A percentile compares a stretch with the other conserved stretches of the same genome.
These are phyloP conservation scores for Carpinus viminea DNA, from an alignment of 306 rosid species.

Conservation along the genomic window DNA sequence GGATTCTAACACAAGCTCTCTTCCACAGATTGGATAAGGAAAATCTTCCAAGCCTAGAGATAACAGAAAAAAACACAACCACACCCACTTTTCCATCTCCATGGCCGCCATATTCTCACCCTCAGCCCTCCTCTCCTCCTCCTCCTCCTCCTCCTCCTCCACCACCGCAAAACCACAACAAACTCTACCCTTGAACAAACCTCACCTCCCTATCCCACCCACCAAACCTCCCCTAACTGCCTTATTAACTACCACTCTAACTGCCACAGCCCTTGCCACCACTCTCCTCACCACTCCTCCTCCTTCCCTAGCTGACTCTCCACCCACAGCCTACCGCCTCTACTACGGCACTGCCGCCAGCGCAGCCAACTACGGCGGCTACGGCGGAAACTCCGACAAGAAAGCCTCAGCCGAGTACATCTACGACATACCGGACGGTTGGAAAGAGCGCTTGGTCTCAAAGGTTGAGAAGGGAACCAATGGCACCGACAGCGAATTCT, in stretches of 20 bases:
- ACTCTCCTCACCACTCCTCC: constrained; percentile 48
- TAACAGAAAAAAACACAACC: background rate
- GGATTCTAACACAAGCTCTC: too few relatives aligned
- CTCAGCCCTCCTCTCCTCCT: constrained; percentile 44
- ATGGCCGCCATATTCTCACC: constrained; percentile 67
- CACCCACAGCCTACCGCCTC: constrained; percentile 42
- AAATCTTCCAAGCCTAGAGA: constrained; percentile 5
- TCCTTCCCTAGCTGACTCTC: constrained; percentile 47
- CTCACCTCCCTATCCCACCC: constrained; percentile 31
- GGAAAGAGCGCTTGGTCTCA: constrained; percentile 90
- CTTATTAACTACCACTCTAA: constrained; percentile 30
- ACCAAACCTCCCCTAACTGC: constrained; percentile 42
- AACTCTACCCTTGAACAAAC: constrained; percentile 25
- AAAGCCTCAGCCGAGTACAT: constrained; percentile 50
- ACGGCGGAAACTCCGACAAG: constrained; percentile 19
- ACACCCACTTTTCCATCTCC: constrained; percentile 22
- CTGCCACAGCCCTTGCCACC: constrained; percentile 57
- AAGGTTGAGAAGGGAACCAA: constrained; percentile 84
- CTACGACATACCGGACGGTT: constrained; percentile 75
- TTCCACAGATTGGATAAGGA: constrained; percentile 29
- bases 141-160: constrained; percentile 32
- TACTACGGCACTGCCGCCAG: constrained; percentile 95
- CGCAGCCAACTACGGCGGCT: constrained; percentile 28
- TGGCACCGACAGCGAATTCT: constrained; percentile 86
- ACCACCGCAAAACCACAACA: constrained; percentile 41